These are phyloP conservation scores for Penicillium macrosclerotiorum DNA, from an alignment of 495 filamentous ascomycete species.

Conservation along the genomic window DNA sequence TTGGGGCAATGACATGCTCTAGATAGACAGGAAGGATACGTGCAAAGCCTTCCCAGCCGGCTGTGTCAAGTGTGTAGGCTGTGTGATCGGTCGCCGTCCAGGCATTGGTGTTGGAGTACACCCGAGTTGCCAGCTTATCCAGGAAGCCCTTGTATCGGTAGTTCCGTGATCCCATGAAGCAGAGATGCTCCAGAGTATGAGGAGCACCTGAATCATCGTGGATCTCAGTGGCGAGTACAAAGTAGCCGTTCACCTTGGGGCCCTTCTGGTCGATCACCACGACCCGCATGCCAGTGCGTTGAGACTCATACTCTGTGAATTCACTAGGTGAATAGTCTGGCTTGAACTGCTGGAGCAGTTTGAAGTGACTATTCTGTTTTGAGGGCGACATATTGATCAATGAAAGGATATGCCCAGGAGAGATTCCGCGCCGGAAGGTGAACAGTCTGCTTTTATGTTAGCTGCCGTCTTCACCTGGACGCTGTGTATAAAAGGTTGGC, in stretches of 20 bases:
- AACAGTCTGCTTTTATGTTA: slow-evolving; percentile 18
- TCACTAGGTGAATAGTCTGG: slow-evolving; percentile 82
- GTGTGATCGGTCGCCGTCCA: slow-evolving; percentile 95
- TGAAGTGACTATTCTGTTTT: slow-evolving; percentile 59
- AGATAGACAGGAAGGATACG: slow-evolving; percentile 94
- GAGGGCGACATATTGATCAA: slow-evolving; percentile 39
- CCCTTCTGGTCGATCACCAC: slow-evolving; percentile 89
- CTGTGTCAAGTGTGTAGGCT: slow-evolving; percentile 91
- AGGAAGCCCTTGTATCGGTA: slow-evolving; percentile 93
- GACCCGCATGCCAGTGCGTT: slow-evolving; percentile 88
- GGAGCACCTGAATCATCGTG: slow-evolving; percentile 94
- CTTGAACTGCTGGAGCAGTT: slow-evolving; percentile 77
- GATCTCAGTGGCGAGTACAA: slow-evolving; percentile 94
- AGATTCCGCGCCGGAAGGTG: slow-evolving; percentile 23
- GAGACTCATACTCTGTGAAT: slow-evolving; percentile 85
- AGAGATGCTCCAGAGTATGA: slow-evolving; percentile 92
- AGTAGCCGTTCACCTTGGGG: slow-evolving; percentile 91
- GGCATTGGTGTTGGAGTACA: slow-evolving; percentile 92
- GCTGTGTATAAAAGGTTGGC: too few relatives aligned
- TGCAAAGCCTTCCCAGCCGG: slow-evolving; percentile 94
- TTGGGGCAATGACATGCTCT: slow-evolving; percentile 89
- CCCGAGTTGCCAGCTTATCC: slow-evolving; percentile 87
- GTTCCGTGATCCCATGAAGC: slow-evolving; percentile 96
- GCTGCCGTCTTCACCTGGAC: too few relatives aligned
- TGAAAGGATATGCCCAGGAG: slow-evolving; percentile 21